phyloP scores from a whole-genome alignment of 2,329 filamentous ascomycete species.

The Stagonosporopsis tanaceti region DNA sequence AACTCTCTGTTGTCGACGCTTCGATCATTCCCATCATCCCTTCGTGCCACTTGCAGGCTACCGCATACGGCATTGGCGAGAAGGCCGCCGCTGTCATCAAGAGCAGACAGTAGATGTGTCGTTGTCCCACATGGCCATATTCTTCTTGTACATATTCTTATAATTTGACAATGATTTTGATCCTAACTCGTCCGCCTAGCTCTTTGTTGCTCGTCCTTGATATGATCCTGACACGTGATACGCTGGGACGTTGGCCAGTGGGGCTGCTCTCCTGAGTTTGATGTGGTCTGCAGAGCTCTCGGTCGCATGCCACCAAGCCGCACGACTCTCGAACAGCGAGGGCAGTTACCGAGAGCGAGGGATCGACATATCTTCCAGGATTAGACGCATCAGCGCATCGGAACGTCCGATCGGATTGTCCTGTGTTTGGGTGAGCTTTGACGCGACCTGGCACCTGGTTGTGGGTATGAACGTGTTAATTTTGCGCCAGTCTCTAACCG shows the following conservation, averaged over 20 bases:
- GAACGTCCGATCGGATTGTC: neutral
- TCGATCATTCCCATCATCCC: slow-evolving; percentile 44
- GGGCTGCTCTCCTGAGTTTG: neutral
- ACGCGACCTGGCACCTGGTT: neutral
- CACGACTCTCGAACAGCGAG: neutral
- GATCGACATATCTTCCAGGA: neutral
- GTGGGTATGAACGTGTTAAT: neutral
- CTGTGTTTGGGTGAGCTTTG: neutral
- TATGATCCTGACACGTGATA: neutral
- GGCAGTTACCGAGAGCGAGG: slow-evolving; percentile 1
- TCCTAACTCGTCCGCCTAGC: neutral
- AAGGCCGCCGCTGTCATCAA: slow-evolving; percentile 48
- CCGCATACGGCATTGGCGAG: slow-evolving; percentile 45
- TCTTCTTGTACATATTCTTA: slow-evolving; percentile 8
- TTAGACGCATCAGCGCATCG: neutral
- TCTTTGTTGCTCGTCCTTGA: neutral
- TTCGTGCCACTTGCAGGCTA: slow-evolving; percentile 40
- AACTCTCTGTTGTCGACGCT: slow-evolving; percentile 42
- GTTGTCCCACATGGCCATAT: neutral
- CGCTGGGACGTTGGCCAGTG: neutral
- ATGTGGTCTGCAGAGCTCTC: neutral
- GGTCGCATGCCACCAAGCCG: slow-evolving; percentile 7
- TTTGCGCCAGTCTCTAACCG: neutral
- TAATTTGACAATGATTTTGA: neutral
- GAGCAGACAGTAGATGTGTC: slow-evolving; percentile 20